A percentile compares a stretch with the other conserved stretches of the same genome.
Evolutionary conservation across 179 eudicot genomes (phyloP).

Genomic region (Silene coronaria): DNA sequence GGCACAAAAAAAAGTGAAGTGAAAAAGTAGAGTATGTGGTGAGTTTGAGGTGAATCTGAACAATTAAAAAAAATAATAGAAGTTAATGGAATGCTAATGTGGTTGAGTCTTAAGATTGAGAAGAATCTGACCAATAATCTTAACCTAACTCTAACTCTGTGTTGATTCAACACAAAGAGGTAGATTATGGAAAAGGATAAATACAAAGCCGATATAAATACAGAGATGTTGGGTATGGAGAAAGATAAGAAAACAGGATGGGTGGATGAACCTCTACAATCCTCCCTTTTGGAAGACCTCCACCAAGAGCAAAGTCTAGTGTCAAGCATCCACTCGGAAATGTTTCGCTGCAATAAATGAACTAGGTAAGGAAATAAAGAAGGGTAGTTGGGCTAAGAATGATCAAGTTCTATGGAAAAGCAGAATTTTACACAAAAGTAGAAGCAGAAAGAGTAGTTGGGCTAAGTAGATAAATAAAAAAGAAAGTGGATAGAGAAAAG

Average conservation of each 20-base stretch:
- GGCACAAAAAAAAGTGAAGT: too few species aligned
- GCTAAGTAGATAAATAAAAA: neutral
- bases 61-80: too few species aligned
- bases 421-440: neutral
- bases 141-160: too few species aligned
- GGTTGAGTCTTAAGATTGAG: too few species aligned
- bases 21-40: too few species aligned
- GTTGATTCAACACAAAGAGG: neutral
- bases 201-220: neutral
- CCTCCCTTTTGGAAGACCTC: slow-evolving; percentile 94
- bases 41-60: too few species aligned
- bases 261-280: slow-evolving; percentile 65
- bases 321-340: slow-evolving; percentile 97
- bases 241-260: neutral
- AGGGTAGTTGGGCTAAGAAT: neutral
- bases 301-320: slow-evolving; percentile 89
- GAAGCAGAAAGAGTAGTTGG: neutral
- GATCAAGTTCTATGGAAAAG: neutral
- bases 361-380: neutral
- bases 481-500: slow-evolving; percentile 6
- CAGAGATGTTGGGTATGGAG: neutral
- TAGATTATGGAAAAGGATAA: neutral
- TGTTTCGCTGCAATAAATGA: slow-evolving; percentile 59
- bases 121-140: too few species aligned
- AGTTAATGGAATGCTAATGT: too few species aligned